Evolutionary conservation across 805 yeast species (phyloP).

Genomic region (Myxozyma geophila): DNA sequence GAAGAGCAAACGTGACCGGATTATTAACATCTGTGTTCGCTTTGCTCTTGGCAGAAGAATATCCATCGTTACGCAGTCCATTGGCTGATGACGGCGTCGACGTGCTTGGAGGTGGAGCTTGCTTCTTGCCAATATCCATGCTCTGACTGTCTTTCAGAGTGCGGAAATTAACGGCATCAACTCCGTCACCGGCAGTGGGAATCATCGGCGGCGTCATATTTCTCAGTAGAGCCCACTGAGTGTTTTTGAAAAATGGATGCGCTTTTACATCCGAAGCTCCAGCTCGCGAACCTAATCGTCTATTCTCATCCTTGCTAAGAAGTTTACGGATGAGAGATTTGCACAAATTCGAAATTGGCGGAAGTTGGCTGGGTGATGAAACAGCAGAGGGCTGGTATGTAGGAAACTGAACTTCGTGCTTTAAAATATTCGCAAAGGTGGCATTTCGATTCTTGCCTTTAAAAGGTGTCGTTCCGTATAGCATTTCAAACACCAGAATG

Average conservation of each 20-base stretch:
- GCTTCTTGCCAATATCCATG: conserved; percentile 42
- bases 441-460: conserved; percentile 87
- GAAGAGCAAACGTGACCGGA: neutral
- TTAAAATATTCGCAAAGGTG: conserved; percentile 86
- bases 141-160: conserved; percentile 43
- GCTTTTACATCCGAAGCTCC: conserved; percentile 95
- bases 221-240: conserved; percentile 93
- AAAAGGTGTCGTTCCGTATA: conserved; percentile 94
- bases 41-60: conserved; percentile 5
- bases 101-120: neutral
- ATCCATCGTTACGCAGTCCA: conserved; percentile 9
- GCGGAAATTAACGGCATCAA: conserved; percentile 50
- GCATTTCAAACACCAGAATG: conserved; percentile 88
- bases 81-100: conserved; percentile 3
- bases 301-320: conserved; percentile 83
- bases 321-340: conserved; percentile 79
- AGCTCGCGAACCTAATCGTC: conserved; percentile 84
- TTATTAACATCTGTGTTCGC: neutral
- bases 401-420: conserved; percentile 79
- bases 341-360: conserved; percentile 72
- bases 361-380: conserved; percentile 40
- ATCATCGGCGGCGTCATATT: conserved; percentile 95
- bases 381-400: conserved; percentile 29
- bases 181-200: conserved; percentile 71
- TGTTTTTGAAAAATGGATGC: conserved; percentile 87